Conservation (phyloP, 495 filamentous ascomycete species). For the Rhizodiscina lignyota region DNA sequence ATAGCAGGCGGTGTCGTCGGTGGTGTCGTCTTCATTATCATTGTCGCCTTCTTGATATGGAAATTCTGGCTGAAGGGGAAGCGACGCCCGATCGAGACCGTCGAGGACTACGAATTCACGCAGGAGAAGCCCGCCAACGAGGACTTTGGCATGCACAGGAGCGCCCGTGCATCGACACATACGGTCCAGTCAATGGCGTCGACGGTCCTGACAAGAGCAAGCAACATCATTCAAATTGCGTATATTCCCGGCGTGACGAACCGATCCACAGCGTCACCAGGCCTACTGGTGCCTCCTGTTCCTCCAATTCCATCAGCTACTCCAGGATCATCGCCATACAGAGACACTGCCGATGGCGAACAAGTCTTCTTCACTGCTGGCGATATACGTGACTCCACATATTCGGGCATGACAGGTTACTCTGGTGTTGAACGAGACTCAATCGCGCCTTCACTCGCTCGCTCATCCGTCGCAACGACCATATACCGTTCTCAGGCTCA, state of each 20-base stretch:
- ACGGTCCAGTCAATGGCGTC: slow-evolving; percentile 86
- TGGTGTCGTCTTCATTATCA: slow-evolving; percentile 48
- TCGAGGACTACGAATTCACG: slow-evolving; percentile 30
- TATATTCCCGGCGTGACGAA: slow-evolving; percentile 98
- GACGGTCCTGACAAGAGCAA: slow-evolving; percentile 85
- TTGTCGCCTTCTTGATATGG: slow-evolving; percentile 68
- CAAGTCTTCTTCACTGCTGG: slow-evolving; percentile 90
- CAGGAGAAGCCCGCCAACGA: slow-evolving; percentile 34
- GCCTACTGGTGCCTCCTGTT: slow-evolving; percentile 74
- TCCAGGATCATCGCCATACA: slow-evolving; percentile 32
- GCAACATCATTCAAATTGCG: slow-evolving; percentile 97
- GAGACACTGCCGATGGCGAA: slow-evolving; percentile 41
- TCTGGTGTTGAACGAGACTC: slow-evolving; percentile 40
- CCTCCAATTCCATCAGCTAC: slow-evolving; percentile 64
- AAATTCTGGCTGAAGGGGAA: slow-evolving; percentile 71
- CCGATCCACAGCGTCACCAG: slow-evolving; percentile 67
- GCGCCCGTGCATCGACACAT: slow-evolving; percentile 63
- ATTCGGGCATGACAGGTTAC: slow-evolving; percentile 44
- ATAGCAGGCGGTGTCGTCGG: slow-evolving; percentile 78
- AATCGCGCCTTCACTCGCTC: slow-evolving; percentile 41
- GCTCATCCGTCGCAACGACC: slow-evolving; percentile 77
- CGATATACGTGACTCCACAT: slow-evolving; percentile 79
- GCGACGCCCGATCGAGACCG: slow-evolving; percentile 37
- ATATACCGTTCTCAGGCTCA: slow-evolving; percentile 81
- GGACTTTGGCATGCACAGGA: slow-evolving; percentile 40